Evolutionary conservation across 371 early-diverging fungal species (phyloP).

Genomic region (Mortierella sp.): DNA sequence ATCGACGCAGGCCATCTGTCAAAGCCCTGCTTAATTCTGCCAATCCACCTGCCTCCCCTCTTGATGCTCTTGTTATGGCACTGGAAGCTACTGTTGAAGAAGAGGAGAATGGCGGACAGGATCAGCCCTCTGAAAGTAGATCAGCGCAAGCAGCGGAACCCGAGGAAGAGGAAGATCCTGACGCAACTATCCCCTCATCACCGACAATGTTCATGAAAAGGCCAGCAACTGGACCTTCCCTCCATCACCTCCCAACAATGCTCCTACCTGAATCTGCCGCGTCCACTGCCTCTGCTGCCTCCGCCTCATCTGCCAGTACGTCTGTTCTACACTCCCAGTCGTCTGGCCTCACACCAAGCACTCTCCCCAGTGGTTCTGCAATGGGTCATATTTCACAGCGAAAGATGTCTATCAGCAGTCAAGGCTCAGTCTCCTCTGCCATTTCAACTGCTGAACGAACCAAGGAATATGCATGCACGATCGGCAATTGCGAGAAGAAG

Average conservation of each 20-base stretch:
- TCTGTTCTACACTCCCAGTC: too few relatives aligned
- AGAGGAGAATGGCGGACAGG: slow-evolving; percentile 1
- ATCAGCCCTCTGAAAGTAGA: not conserved
- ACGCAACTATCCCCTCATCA: slow-evolving; percentile 53
- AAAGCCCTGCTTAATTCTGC: slow-evolving; percentile 27
- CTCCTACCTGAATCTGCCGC: slow-evolving; percentile 30
- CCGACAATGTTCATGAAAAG: slow-evolving; percentile 51
- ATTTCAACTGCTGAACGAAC: slow-evolving; percentile 20
- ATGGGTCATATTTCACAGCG: slow-evolving; percentile 8
- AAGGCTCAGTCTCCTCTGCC: slow-evolving; percentile 26
- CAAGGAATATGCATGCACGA: slow-evolving; percentile 55
- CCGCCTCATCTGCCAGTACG: too few relatives aligned
- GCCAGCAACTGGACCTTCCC: slow-evolving; percentile 12
- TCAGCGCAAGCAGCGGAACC: not conserved
- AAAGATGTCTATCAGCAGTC: slow-evolving; percentile 45
- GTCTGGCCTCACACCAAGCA: slow-evolving; percentile 28
- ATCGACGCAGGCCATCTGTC: slow-evolving; percentile 28
- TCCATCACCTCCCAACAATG: slow-evolving; percentile 49
- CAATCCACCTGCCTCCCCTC: slow-evolving; percentile 39
- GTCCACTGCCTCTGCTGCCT: slow-evolving; percentile 12
- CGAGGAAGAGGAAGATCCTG: slow-evolving; percentile 47
- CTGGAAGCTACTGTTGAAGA: slow-evolving; percentile 53
- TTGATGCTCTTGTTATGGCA: slow-evolving; percentile 54
- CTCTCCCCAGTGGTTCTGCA: slow-evolving; percentile 4
- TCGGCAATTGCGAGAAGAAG: slow-evolving; percentile 69